These are phyloP conservation scores for Phoma sp. DNA, from an alignment of 2,329 filamentous ascomycete species.

Conservation along the genomic window DNA sequence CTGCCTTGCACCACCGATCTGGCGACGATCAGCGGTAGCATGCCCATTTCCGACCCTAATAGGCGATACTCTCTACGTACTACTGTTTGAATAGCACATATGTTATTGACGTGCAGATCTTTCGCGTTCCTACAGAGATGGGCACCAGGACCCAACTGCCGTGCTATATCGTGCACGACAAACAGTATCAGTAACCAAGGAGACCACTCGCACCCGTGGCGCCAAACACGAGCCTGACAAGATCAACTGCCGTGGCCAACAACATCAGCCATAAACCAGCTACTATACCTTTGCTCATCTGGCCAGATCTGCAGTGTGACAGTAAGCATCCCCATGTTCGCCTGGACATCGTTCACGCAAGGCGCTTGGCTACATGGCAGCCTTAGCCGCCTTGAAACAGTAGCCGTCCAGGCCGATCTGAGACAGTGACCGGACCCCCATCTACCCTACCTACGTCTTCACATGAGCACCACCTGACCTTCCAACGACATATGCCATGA, in stretches of 20 bases:
- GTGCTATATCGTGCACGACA: background rate
- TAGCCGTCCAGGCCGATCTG: background rate
- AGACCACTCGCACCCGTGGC: background rate
- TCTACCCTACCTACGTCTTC: too few species aligned
- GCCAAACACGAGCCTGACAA: too few species aligned
- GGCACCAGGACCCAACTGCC: background rate
- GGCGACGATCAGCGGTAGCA: background rate
- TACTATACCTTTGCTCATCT: background rate
- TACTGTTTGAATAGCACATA: slow-evolving; percentile 7
- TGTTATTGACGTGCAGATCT: background rate
- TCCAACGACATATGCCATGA: background rate
- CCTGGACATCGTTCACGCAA: slow-evolving; percentile 4
- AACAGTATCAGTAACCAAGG: background rate
- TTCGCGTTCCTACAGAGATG: background rate
- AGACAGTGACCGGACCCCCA: slow-evolving; percentile 3
- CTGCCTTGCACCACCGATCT: background rate
- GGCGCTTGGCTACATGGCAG: slow-evolving; percentile 1
- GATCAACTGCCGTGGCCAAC: background rate
- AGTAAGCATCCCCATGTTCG: background rate
- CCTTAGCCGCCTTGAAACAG: slow-evolving; percentile 10
- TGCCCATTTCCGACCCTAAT: background rate
- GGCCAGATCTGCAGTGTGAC: background rate
- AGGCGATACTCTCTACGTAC: background rate
- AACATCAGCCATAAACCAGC: background rate
- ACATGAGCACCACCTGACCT: too few species aligned